Conservation (phyloP, 331 rosid genomes). For the Malus hybrid region DNA sequence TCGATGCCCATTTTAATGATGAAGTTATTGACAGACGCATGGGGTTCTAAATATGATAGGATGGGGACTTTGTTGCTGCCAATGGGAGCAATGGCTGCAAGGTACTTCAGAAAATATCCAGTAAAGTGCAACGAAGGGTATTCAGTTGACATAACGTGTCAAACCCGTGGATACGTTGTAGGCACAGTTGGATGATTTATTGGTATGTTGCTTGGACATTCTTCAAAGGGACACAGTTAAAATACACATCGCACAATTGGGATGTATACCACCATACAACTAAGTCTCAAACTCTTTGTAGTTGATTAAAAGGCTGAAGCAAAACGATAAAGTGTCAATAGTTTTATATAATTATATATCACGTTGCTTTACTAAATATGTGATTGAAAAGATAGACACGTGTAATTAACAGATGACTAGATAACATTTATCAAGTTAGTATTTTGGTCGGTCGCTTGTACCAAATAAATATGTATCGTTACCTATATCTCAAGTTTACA, state of each 20-base stretch:
- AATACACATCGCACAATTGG: slow-evolving; percentile 26
- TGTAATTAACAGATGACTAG: too few relatives aligned
- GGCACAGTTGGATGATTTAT: slow-evolving; percentile 43
- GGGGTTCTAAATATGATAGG: slow-evolving; percentile 72
- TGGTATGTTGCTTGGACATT: slow-evolving; percentile 15
- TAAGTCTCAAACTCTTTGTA: not conserved
- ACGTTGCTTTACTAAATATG: too few relatives aligned
- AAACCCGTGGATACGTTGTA: slow-evolving; percentile 29
- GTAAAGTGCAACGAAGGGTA: slow-evolving; percentile 22
- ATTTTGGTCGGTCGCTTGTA: too few relatives aligned
- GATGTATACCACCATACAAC: slow-evolving; percentile 33
- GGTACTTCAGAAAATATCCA: slow-evolving; percentile 54
- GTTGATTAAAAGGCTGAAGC: too few relatives aligned
- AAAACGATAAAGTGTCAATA: too few relatives aligned
- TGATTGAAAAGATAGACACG: too few relatives aligned
- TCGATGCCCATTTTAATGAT: not conserved
- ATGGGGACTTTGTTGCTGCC: slow-evolving; percentile 60
- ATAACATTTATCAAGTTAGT: too few relatives aligned
- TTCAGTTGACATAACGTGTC: slow-evolving; percentile 27
- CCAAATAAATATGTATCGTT: too few relatives aligned
- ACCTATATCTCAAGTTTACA: too few relatives aligned
- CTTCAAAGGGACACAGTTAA: slow-evolving; percentile 15
- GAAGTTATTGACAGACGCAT: slow-evolving; percentile 42
- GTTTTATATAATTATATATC: too few relatives aligned
- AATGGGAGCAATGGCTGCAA: slow-evolving; percentile 49